A percentile compares a stretch with the other conserved stretches of the same genome.
phyloP scores from a whole-genome alignment of 2,329 filamentous ascomycete genomes.

The Penicillium sp. region DNA sequence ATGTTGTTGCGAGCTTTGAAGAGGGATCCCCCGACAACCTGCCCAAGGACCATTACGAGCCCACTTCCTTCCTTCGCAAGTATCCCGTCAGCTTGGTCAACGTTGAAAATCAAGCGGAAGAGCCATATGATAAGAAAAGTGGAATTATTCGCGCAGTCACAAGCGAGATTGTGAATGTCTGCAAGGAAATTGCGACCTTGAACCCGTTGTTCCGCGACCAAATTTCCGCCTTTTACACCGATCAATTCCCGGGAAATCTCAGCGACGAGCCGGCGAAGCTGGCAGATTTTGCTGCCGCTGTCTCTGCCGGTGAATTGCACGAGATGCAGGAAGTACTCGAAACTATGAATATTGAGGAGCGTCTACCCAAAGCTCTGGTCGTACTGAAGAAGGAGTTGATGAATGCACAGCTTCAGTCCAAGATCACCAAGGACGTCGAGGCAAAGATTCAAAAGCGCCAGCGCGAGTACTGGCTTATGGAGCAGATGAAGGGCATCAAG shows the following conservation, averaged over 20 bases:
- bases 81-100: constrained; percentile 92
- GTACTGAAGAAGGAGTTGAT: constrained; percentile 97
- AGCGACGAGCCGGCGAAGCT: constrained; percentile 91
- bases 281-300: constrained; percentile 93
- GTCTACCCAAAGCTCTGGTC: constrained; percentile 83
- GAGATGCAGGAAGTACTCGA: constrained; percentile 90
- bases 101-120: constrained; percentile 85
- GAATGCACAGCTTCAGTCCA: constrained; percentile 94
- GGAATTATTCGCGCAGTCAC: constrained; percentile 84
- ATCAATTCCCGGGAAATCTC: constrained; percentile 88
- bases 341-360: constrained; percentile 83
- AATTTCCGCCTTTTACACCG: constrained; percentile 94
- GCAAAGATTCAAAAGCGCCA: constrained; percentile 96
- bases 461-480: constrained; percentile 97
- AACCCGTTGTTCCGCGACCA: constrained; percentile 96
- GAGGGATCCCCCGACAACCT: constrained; percentile 62
- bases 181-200: constrained; percentile 90
- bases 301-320: constrained; percentile 85
- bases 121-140: constrained; percentile 84
- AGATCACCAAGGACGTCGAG: constrained; percentile 97
- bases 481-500: constrained; percentile 98
- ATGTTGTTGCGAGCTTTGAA: constrained; percentile 95
- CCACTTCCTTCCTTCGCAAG: constrained; percentile 83
- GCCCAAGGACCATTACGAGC: constrained; percentile 63
- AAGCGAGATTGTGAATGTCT: constrained; percentile 97